These are phyloP conservation scores for Arctium lappa DNA, from an alignment of 129 eudicot species.

Conservation along the genomic window DNA sequence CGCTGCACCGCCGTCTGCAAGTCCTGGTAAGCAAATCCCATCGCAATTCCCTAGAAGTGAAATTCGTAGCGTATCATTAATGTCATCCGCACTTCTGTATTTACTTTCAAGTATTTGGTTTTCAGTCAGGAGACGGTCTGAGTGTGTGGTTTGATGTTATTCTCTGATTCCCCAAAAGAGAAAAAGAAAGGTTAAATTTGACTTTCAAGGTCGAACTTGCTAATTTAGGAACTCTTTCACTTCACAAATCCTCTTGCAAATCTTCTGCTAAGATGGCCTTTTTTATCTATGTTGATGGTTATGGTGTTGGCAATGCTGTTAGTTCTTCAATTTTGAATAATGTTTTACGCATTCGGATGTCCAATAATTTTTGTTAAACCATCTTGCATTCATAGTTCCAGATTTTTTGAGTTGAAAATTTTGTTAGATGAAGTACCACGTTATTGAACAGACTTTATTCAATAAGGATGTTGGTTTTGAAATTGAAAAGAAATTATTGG, in stretches of 20 bases:
- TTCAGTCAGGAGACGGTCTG: neutral
- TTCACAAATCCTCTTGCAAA: neutral
- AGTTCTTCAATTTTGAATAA: neutral
- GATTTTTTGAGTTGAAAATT: neutral
- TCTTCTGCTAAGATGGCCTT: neutral
- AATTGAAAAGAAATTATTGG: neutral
- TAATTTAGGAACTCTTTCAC: neutral
- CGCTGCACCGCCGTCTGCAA: slow-evolving; percentile 88
- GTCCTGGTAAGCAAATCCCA: slow-evolving; percentile 49
- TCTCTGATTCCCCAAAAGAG: neutral
- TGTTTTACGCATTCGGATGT: neutral
- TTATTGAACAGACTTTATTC: neutral
- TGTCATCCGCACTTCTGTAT: neutral
- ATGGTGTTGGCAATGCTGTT: neutral
- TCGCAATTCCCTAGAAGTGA: neutral
- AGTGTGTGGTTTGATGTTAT: neutral
- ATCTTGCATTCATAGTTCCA: neutral
- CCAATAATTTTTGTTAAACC: neutral
- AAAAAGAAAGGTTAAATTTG: neutral
- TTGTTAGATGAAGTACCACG: neutral
- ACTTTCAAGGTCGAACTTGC: neutral
- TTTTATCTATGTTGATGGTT: neutral
- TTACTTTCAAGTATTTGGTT: neutral
- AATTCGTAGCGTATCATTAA: neutral
- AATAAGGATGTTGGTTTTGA: no score